Base-by-base conservation (phyloP, 2,329 filamentous ascomycete species). In the Exophiala spinifera region DNA sequence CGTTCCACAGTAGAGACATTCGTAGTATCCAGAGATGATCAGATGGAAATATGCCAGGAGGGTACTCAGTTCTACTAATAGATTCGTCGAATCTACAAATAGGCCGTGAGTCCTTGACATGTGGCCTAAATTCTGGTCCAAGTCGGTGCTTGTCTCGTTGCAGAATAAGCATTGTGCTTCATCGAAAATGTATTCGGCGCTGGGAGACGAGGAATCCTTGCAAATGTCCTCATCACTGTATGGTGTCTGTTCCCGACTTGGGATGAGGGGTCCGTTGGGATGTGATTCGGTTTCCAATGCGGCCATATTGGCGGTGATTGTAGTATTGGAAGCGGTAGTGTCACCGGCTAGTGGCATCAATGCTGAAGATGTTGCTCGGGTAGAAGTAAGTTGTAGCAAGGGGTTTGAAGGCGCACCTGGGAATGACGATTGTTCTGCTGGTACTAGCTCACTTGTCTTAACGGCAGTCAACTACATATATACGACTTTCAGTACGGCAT, bases 1-100 rank as follows among this genome's bases (percentile, higher is more conserved):
- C 13, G 69, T 76, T 1, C 76, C 75, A 57, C 79, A 82, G 17
- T 70, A 72, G 34, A 82, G 68, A 54, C 80, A 83, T 63, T 81
- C 77, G 15, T 68, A 67, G 50, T 78, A 80, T 0, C 64, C 71
- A 17, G 68, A 74, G 13, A 82, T 74, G 17, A 82, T 65, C 7
- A 79, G 69, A 49, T 76, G 71, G 0, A 81, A 65, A 50, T 80
- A 80, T 37, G 67, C 60, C 33, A 81, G 66, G 1, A 82, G 64
- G 0, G 75, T 74, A 33, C 76, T 74, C 2, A 75, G 56, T 50
- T 81, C 77, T 8, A 79, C 74, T 1, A 68, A 56, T 0, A 82
- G 66, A 8, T 68, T 63, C 1, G 71, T 56, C 28, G 60, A 64
- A 23, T 73, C 64, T 0, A 81, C 62, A 46, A 74, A 69, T 3